Evolutionary conservation across 495 filamentous ascomycete genomes (phyloP), one percentile per base, ranked within the genome.

Genomic region (Podospora didyma): DNA sequence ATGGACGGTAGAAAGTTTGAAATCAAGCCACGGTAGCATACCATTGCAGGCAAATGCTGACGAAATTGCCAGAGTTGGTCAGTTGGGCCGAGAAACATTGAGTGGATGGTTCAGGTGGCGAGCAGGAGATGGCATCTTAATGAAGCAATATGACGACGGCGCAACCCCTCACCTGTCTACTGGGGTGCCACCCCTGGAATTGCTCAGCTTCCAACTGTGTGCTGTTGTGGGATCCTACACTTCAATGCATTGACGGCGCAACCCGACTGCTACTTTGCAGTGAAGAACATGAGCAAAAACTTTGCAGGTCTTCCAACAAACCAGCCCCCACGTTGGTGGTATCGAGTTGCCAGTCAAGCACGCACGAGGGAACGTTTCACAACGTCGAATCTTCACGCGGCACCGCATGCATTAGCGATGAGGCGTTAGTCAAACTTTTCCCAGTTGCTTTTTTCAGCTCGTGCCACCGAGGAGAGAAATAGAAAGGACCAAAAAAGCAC

Each of bases 11-110:
- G 35, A 41, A 23, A 53, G 20, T 28, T 34, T 41, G 24, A 39
- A 46, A 55, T 55, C 53, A 47, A 55, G 53, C 42, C 53, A 55
- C 42, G 17, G 31, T 55, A 55, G 39, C 42, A 46, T 47, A 45
- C 28, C 49, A 51, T 51, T 17, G 19, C 14, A 19, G 12, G 20
- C n/a, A 50, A 5, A 52, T n/a, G 17, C n/a, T n/a, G 6, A 2
- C 9, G 2, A 54, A 46, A 54, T 20, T 3, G 24, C 17, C 12
- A 17, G n/a, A n/a, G 2, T 3, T 12, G 3, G 24, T 10, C 47
- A 47, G 24, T 47, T 24, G 9, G 45, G 22, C 20, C 12, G n/a
- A 14, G 14, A 42, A 17, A 14, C n/a, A 17, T 17, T 42, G 6
- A 5, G 4, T 16, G 12, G 39, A 12, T 28, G 24, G 6, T 10